Evolutionary conservation across 345 rosid genomes (phyloP).

Genomic region (Citrus hindsii): DNA sequence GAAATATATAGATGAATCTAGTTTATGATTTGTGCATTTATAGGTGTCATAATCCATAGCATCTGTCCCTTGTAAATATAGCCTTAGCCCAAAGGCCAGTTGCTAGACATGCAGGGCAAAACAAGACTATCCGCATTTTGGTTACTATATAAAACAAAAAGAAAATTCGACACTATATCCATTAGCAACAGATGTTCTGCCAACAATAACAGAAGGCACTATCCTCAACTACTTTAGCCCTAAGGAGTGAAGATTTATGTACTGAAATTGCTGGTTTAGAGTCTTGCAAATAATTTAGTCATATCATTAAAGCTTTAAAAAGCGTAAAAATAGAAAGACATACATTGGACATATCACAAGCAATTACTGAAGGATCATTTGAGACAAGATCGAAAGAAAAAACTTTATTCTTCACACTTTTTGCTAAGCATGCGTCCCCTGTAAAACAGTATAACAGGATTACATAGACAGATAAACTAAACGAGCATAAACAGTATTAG

Average conservation of each 20-base stretch:
- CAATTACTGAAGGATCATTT: conserved; percentile 70
- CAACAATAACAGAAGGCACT: not conserved
- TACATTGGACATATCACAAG: conserved; percentile 95
- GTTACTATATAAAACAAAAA: not conserved
- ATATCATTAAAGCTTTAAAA: not conserved
- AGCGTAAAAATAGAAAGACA: conserved; percentile 2
- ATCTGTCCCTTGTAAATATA: not conserved
- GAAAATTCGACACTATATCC: too few species aligned
- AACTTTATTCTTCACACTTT: conserved; percentile 83
- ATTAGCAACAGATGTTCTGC: not conserved
- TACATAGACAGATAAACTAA: not conserved
- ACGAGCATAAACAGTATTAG: too few species aligned
- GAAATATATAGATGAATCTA: not conserved
- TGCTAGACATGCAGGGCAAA: not conserved
- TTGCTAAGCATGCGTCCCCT: conserved; percentile 90
- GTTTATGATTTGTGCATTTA: not conserved
- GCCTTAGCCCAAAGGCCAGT: not conserved
- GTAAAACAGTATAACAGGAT: conserved; percentile 17
- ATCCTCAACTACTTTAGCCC: not conserved
- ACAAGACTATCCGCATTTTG: not conserved
- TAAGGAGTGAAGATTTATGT: not conserved
- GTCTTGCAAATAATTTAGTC: not conserved
- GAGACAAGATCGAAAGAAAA: conserved; percentile 90
- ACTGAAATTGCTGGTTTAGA: not conserved
- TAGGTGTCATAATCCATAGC: not conserved